Evolutionary conservation across 805 yeast genomes (phyloP), one percentile per base, ranked within the genome.

Genomic region (Yamadazyma sp.): DNA sequence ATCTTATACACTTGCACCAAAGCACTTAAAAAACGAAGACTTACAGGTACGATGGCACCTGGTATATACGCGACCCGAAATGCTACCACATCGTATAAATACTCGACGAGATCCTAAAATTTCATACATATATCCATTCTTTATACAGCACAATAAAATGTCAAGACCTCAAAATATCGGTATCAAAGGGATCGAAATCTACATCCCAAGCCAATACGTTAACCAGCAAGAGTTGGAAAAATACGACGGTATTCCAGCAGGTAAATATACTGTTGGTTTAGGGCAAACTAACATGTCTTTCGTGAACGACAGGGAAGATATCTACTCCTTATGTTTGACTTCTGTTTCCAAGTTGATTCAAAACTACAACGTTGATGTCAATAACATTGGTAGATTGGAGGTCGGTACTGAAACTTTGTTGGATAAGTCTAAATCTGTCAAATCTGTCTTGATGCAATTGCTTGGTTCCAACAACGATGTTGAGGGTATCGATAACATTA

Each of bases 281-380:
- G 99, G 99, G 48, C 99, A 93, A 73, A 91, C 96, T 56, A 88
- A 89, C 67, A 93, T 93, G 99, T 78, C 95, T 13, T 93, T 87
- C 55, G 98, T 93, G 50, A 84, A 91, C 61, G 99, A 93, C 70
- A 82, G 96, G 64, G 98, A 93, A 68, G 99, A 93, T 59, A 89
- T 89, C 55, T 90, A 90, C 73, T 93, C 99, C 24, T 74, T 93
- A 75, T 70, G 86, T n/a, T 72, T 93, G 58, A 93, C 98, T n/a
- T 97, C 76, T 14, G 73, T 85, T 45, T 78, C 84, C 45, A 79
- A 78, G 42, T 77, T 93, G 57, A 68, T 93, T 55, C 73, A 79
- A 55, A 82, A 89, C 72, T 82, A 88, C 76, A 73, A 81, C 62
- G 77, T 93, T 53, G 96, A 91, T 63, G 78, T 87, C 35, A 70